A percentile compares a stretch with the other conserved stretches of the same genome.
Evolutionary conservation across 306 rosid species (phyloP).

Genomic region (Vachellia pachyceras): DNA sequence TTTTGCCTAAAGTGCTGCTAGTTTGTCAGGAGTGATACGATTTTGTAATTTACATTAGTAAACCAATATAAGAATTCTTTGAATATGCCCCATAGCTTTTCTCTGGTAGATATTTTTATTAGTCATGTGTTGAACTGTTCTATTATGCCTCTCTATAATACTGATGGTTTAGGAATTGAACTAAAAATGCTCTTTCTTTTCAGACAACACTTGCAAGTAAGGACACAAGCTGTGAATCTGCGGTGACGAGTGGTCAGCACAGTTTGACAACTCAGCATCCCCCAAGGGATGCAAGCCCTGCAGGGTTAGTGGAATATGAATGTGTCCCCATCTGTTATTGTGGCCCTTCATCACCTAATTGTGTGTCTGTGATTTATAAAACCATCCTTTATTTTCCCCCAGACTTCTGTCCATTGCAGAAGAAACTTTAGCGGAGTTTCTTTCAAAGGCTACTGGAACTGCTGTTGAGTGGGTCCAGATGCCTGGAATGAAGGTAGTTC

Average conservation of each 20-base stretch:
- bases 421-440: slow-evolving; percentile 96
- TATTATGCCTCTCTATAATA: background rate
- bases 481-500: slow-evolving; percentile 95
- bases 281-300: slow-evolving; percentile 90
- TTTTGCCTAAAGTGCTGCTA: background rate
- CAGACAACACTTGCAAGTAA: slow-evolving; percentile 77
- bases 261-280: slow-evolving; percentile 72
- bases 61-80: background rate
- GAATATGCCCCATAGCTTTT: background rate
- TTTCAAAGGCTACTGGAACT: slow-evolving; percentile 95
- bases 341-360: slow-evolving; percentile 44
- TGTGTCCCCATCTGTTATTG: slow-evolving; percentile 58
- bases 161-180: slow-evolving; percentile 26
- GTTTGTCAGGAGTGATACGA: background rate
- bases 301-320: slow-evolving; percentile 91
- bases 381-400: slow-evolving; percentile 30
- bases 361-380: slow-evolving; percentile 53
- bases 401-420: slow-evolving; percentile 87
- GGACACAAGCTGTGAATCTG: slow-evolving; percentile 93
- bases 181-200: slow-evolving; percentile 23
- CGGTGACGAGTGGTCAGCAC: slow-evolving; percentile 82
- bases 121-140: background rate
- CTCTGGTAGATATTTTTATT: background rate
- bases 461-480: slow-evolving; percentile 98
- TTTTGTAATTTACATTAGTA: background rate